Evolutionary conservation across 345 rosid species (phyloP), one percentile per base, ranked within the genome.

Genomic region (Salix arbutifolia): DNA sequence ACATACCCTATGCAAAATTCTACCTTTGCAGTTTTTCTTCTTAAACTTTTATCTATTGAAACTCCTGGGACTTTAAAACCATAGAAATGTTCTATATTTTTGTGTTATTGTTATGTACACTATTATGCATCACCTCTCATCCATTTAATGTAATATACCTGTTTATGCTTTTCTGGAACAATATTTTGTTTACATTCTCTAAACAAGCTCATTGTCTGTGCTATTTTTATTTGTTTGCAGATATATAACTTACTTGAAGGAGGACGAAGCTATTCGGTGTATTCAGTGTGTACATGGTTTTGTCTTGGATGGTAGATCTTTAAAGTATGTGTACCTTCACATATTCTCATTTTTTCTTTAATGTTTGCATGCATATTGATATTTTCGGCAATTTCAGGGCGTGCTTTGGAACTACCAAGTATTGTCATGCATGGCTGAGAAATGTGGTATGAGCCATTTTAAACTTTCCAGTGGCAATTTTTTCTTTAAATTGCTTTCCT

Each of bases 401-500:
- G 31, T 93, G 97, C 85, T 93, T 93, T 86, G 99, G 99, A 74
- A 93, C 97, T 61, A 95, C 96, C 62, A 93, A 95, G 76, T 95
- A 94, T 80, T 95, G 99, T 78, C 99, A 93, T 86, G 97, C 99
- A 69, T 95, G 99, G 99, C 81, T 95, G 74, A 87, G 97, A 86
- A 95, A 90, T 79, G 90, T 81, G 94, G 98, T 94, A 86, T 74
- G 88, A 8, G 17, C 44, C 16, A 42, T 25, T 25, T 40, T 44
- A 1, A 8, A 53, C 4, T 18, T 17, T 62, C 42, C 18, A 12
- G 26, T 30, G 17, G 30, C 3, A 17, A 44, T 44, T 72, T 62
- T 69, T 53, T 42, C 44, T 3, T 56, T 8, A 3, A 35, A 30
- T 64, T 69, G 19, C 18, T 67, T 35, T 25, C 28, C 40, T 21